Conservation (phyloP, 1,284 basidiomycete species). For the Trametes sp. region DNA sequence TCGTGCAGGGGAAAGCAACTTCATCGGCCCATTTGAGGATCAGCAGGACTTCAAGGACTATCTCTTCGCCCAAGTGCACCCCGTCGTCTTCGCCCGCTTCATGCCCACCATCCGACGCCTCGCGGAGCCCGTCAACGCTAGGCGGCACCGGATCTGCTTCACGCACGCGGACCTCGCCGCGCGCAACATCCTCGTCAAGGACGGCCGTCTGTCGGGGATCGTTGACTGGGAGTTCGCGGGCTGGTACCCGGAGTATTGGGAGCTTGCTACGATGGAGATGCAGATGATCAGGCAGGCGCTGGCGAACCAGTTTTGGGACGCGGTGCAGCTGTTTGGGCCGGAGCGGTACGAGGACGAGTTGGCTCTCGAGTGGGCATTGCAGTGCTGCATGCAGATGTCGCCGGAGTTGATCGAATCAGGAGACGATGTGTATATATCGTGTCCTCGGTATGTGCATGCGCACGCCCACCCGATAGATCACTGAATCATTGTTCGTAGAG, state of each 20-base stretch:
- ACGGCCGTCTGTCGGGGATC: slow-evolving; percentile 27
- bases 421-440: not conserved
- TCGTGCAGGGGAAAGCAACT: not conserved
- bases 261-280: not conserved
- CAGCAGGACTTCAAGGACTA: slow-evolving; percentile 16
- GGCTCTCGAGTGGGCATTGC: slow-evolving; percentile 10
- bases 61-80: not conserved
- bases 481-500: no score
- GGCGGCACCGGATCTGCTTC: slow-evolving; percentile 13
- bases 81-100: not conserved
- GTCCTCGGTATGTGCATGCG: no score
- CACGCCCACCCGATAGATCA: no score
- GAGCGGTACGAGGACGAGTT: slow-evolving; percentile 4
- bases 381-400: not conserved
- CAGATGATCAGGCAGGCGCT: not conserved
- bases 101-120: slow-evolving; percentile 3
- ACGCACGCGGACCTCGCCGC: slow-evolving; percentile 20
- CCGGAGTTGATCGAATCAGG: not conserved
- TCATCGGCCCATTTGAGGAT: slow-evolving; percentile 6
- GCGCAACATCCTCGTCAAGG: slow-evolving; percentile 29
- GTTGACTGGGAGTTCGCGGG: slow-evolving; percentile 33
- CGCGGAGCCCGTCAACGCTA: slow-evolving; percentile 4
- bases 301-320: slow-evolving; percentile 15
- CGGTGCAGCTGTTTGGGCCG: slow-evolving; percentile 4
- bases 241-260: slow-evolving; percentile 2